A percentile compares a stretch with the other conserved stretches of the same genome.
phyloP scores from a whole-genome alignment of 306 rosid genomes.

The cucumber (Cucumis sativus) region Cucumber_9930_V3 NC_026660.2:1756001-1756500 shows the following conservation, averaged over 20 bases:
- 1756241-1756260: neutral
- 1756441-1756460: neutral
- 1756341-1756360: conserved; percentile 8
- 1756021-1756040: conserved; percentile 20
- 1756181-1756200: neutral
- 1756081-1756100: conserved; percentile 5
- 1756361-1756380: neutral
- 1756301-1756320: neutral
- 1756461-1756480: neutral
- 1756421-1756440: neutral
- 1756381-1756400: neutral
- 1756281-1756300: conserved; percentile 5
- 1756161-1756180: neutral
- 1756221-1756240: neutral
- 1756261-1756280: neutral
- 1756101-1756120: conserved; percentile 3
- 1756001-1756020: conserved; percentile 1
- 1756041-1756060: neutral
- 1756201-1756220: neutral
- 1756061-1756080: conserved; percentile 6
- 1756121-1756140: neutral
- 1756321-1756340: conserved; percentile 4
- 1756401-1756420: neutral
- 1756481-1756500: conserved; percentile 87
- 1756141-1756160: conserved; percentile 1